Evolutionary conservation across 768 basidiomycete species (phyloP).

Genomic region (Phaffia australis): DNA sequence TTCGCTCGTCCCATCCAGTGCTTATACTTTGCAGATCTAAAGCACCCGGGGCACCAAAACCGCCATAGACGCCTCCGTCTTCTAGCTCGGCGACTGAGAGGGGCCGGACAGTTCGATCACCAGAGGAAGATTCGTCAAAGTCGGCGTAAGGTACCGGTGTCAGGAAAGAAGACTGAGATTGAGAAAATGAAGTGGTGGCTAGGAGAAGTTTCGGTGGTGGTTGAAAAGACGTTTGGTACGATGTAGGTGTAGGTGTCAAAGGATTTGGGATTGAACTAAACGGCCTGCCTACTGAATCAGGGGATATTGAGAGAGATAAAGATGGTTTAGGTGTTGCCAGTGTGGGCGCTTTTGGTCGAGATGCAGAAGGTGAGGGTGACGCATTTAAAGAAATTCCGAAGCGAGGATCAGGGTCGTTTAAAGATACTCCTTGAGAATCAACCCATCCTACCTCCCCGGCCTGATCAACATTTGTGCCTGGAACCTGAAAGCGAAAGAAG

Average conservation of each 20-base stretch:
- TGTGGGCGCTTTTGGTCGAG: no score
- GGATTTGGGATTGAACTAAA: no score
- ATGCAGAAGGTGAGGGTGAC: conserved; percentile 1
- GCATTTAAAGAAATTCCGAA: neutral
- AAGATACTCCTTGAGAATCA: conserved; percentile 20
- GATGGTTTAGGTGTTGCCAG: no score
- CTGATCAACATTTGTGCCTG: conserved; percentile 35
- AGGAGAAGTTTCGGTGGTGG: no score
- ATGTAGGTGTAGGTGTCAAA: no score
- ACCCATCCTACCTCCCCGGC: conserved; percentile 33
- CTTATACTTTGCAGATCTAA: no score
- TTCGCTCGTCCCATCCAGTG: conserved; percentile 12
- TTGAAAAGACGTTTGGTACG: no score
- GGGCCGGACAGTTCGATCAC: neutral
- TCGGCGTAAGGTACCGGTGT: no score
- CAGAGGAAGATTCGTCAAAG: neutral
- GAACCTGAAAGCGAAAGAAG: conserved; percentile 22
- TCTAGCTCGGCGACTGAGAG: neutral
- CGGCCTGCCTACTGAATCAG: no score
- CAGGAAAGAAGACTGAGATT: no score
- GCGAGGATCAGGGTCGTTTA: conserved; percentile 9
- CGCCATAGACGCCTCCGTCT: neutral
- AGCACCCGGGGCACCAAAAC: neutral
- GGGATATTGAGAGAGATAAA: no score
- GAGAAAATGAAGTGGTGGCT: no score